Evolutionary conservation across 2,329 filamentous ascomycete species (phyloP).

Genomic region (Diaporthe nobilis): DNA sequence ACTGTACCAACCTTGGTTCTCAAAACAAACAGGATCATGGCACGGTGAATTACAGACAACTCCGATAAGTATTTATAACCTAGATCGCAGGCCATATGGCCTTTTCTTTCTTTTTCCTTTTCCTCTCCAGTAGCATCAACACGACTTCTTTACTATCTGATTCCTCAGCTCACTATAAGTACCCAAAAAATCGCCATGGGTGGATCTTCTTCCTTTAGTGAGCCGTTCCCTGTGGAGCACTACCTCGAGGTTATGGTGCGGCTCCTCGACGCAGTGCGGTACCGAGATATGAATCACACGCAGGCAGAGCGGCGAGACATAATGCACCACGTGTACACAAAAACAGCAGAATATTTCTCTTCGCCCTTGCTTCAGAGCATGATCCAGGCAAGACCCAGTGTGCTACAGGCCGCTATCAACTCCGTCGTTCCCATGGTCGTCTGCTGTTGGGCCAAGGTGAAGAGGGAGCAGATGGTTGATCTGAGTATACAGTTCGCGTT

Average conservation of each 20-base stretch:
- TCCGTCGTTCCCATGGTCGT: conserved; percentile 11
- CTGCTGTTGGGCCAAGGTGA: conserved; percentile 7
- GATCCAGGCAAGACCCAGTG: background rate
- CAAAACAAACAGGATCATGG: background rate
- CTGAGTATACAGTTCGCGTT: conserved; percentile 9
- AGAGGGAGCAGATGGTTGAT: background rate
- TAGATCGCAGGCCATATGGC: background rate
- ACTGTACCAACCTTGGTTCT: background rate
- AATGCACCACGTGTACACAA: background rate
- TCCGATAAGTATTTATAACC: background rate
- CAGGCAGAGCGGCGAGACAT: background rate
- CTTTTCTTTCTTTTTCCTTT: background rate
- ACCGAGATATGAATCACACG: background rate
- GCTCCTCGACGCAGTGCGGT: background rate
- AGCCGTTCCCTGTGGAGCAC: background rate
- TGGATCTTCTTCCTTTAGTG: background rate
- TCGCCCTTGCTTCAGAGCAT: background rate
- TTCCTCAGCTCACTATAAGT: accelerated
- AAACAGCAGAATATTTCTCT: background rate
- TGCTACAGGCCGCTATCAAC: background rate
- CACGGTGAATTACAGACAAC: background rate
- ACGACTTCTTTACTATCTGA: background rate
- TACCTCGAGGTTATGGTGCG: conserved; percentile 14
- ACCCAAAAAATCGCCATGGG: background rate
- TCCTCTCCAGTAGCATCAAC: background rate